Percentiles rank a stretch among this genome's conserved stretches.
Conservation (phyloP, 1,284 basidiomycete species). For the Rhodotorula sp. region DNA sequence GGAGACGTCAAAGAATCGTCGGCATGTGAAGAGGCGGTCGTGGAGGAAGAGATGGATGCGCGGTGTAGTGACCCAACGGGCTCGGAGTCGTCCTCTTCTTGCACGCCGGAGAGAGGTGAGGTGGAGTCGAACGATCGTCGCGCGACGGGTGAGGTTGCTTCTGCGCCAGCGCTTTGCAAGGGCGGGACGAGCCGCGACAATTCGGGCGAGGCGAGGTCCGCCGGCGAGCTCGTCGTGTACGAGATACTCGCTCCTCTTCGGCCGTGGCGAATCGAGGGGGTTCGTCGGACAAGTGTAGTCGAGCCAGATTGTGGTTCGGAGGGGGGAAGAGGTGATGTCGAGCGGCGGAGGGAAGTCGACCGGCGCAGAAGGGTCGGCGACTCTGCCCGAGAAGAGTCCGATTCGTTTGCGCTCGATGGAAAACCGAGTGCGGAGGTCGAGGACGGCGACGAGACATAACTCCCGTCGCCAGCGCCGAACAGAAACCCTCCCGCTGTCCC, state of each 20-base stretch:
- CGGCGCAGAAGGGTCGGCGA: slow-evolving; percentile 9
- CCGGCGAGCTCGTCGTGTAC: background rate
- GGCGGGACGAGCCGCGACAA: background rate
- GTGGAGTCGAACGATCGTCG: background rate
- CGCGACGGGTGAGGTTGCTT: background rate
- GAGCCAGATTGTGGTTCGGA: background rate
- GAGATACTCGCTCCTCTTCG: background rate
- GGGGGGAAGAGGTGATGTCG: background rate
- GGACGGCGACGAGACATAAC: background rate
- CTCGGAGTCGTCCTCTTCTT: background rate
- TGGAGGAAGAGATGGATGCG: no score
- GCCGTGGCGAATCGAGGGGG: slow-evolving; percentile 27
- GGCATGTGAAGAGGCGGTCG: no score
- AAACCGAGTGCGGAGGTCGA: background rate
- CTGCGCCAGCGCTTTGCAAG: background rate
- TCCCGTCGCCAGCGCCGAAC: no score
- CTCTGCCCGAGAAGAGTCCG: background rate
- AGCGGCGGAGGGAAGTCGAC: slow-evolving; percentile 2
- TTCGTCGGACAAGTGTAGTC: slow-evolving; percentile 10
- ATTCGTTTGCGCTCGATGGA: no score
- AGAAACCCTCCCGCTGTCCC: background rate
- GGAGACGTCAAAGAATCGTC: background rate
- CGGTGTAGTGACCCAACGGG: background rate
- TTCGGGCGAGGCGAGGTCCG: background rate
- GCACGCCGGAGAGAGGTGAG: background rate